A percentile compares a stretch with the other conserved stretches of the same genome.
Conservation (phyloP, 768 basidiomycete genomes). For the Naganishia kalamii region DNA sequence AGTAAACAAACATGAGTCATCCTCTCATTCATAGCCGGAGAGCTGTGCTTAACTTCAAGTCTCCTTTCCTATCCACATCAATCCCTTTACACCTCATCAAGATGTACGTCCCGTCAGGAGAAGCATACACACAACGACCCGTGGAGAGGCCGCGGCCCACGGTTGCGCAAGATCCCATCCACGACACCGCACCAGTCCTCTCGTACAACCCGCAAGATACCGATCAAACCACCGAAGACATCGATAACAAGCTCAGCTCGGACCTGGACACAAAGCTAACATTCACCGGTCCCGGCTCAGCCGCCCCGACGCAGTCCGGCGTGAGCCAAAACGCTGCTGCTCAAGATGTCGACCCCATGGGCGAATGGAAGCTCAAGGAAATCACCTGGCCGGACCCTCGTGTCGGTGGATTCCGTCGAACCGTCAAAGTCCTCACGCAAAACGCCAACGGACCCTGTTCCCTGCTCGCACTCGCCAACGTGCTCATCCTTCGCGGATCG, state of each 20-base stretch:
- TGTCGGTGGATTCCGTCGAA: slow-evolving; percentile 28
- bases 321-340: too few species aligned
- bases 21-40: not conserved
- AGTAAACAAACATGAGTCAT: not conserved
- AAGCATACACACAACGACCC: not conserved
- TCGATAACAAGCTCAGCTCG: not conserved
- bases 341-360: not conserved
- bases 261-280: not conserved
- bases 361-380: slow-evolving; percentile 33
- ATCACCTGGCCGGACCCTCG: slow-evolving; percentile 35
- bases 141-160: not conserved
- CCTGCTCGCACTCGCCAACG: slow-evolving; percentile 59
- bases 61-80: not conserved
- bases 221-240: not conserved
- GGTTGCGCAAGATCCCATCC: not conserved
- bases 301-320: too few species aligned
- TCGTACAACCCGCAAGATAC: not conserved
- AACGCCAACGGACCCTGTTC: slow-evolving; percentile 34
- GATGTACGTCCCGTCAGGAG: not conserved
- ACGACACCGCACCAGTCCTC: not conserved
- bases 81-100: not conserved
- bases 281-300: too few species aligned
- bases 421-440: slow-evolving; percentile 28
- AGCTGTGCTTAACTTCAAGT: not conserved
- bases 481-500: slow-evolving; percentile 75